These are phyloP conservation scores for Naganishia friedmannii DNA, from an alignment of 768 basidiomycete species.

Conservation along the genomic window DNA sequence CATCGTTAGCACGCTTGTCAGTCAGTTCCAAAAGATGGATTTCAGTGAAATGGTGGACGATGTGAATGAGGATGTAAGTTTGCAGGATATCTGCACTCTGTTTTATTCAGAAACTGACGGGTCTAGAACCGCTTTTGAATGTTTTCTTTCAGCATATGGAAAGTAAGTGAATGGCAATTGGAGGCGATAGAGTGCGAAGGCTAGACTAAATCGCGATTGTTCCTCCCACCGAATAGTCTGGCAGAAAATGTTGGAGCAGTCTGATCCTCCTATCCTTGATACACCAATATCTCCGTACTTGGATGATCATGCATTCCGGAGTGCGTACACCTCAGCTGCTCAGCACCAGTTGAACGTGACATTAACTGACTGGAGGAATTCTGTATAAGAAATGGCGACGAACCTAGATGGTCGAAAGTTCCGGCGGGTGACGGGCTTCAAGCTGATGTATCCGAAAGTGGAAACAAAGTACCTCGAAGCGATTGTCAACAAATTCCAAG, in stretches of 20 bases:
- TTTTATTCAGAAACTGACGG: not conserved
- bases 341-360: not conserved
- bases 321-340: slow-evolving; percentile 31
- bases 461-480: slow-evolving; percentile 37
- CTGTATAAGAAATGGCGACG: slow-evolving; percentile 41
- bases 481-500: slow-evolving; percentile 44
- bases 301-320: slow-evolving; percentile 47
- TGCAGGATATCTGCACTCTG: not conserved
- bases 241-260: slow-evolving; percentile 46
- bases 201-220: not conserved
- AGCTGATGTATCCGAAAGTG: slow-evolving; percentile 38
- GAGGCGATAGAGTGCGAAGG: not conserved
- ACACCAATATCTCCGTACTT: slow-evolving; percentile 47
- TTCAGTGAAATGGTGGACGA: slow-evolving; percentile 49
- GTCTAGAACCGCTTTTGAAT: not conserved
- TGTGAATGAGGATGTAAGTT: slow-evolving; percentile 49
- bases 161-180: not conserved
- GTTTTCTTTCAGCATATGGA: slow-evolving; percentile 26
- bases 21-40: slow-evolving; percentile 49
- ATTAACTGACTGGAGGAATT: not conserved
- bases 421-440: slow-evolving; percentile 38
- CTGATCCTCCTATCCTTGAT: slow-evolving; percentile 43
- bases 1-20: slow-evolving; percentile 41
- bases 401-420: slow-evolving; percentile 47
- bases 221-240: slow-evolving; percentile 33